Base-by-base conservation (phyloP, 139 green algal species). In the Chlorella sp. region DNA sequence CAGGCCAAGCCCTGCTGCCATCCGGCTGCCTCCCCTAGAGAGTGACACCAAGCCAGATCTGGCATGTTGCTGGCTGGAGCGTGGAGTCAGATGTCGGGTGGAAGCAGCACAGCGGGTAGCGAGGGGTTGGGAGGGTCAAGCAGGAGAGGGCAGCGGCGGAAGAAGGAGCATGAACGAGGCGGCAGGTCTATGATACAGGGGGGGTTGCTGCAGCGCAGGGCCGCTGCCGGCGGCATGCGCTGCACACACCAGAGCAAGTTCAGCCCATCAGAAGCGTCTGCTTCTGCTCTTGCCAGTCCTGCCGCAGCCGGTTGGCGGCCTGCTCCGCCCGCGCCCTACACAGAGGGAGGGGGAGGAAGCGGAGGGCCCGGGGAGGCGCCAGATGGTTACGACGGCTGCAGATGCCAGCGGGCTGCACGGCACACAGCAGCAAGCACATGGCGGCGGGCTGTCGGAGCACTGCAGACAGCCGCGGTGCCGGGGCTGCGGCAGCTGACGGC, bases 241-340 rank as follows among this genome's bases (percentile, higher is more conserved):
- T 43, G 41, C 7, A 43, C 65, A 73, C 34, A 73, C 19, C 32
- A 44, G 65, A 43, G 17, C 40, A 2, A 51, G 68, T 20, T 60
- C 70, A 72, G 22, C 40, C 44, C 38, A 83, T 73, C 60, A 84
- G 64, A 43, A 83, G 72, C 54, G 46, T 83, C 56, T 70, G 46
- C 70, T 86, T 87, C 38, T 83, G 60, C 73, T 87, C 83, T 30
- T 54, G 48, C 83, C 83, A 87, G 36, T 76, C 62, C 38, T 68
- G 73, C 72, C 73, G 73, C 69, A 87, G 76, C 73, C 77, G 73
- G 73, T 87, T 87, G 65, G 75, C 72, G 44, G 74, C 5, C 36
- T 87, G 83, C 73, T 87, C 83, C 24, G 83, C 73, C 28, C 76
- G 77, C 28, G 69, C 48, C 64, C 83, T 87, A 73, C 73, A 76